Percentiles rank a stretch among this genome's conserved stretches.
Evolutionary conservation across 1,284 basidiomycete species (phyloP).

Genomic region (Acaromyces ingoldii): DNA sequence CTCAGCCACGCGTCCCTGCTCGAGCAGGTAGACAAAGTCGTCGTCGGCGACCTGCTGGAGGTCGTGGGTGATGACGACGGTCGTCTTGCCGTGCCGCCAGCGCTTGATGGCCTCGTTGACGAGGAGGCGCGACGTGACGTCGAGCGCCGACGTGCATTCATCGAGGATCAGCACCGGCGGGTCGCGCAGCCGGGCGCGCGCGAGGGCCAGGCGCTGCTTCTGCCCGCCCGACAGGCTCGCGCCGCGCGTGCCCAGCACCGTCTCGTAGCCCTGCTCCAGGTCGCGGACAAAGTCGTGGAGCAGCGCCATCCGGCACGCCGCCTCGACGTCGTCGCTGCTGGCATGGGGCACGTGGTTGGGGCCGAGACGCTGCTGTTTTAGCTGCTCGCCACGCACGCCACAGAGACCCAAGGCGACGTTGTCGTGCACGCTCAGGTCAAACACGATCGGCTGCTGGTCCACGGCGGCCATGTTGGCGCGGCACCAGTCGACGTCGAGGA

Average conservation of each 20-base stretch:
- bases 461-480: slow-evolving; percentile 71
- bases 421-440: slow-evolving; percentile 77
- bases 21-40: slow-evolving; percentile 91
- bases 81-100: slow-evolving; percentile 79
- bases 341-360: slow-evolving; percentile 54
- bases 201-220: slow-evolving; percentile 84
- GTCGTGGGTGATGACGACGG: slow-evolving; percentile 94
- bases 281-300: slow-evolving; percentile 81
- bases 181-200: slow-evolving; percentile 77
- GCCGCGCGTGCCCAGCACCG: slow-evolving; percentile 65
- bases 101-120: slow-evolving; percentile 81
- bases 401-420: slow-evolving; percentile 78
- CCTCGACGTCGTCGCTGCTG: slow-evolving; percentile 66
- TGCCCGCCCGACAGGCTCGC: slow-evolving; percentile 84
- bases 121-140: slow-evolving; percentile 76
- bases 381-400: slow-evolving; percentile 52
- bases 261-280: slow-evolving; percentile 83
- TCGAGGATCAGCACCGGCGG: slow-evolving; percentile 89
- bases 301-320: slow-evolving; percentile 76
- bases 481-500: slow-evolving; percentile 70
- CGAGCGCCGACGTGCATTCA: slow-evolving; percentile 92
- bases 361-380: slow-evolving; percentile 29
- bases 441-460: slow-evolving; percentile 69
- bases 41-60: slow-evolving; percentile 69
- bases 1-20: slow-evolving; percentile 73